Evolutionary conservation across 495 filamentous ascomycete genomes (phyloP).

Genomic region (Xylaria nigripes): DNA sequence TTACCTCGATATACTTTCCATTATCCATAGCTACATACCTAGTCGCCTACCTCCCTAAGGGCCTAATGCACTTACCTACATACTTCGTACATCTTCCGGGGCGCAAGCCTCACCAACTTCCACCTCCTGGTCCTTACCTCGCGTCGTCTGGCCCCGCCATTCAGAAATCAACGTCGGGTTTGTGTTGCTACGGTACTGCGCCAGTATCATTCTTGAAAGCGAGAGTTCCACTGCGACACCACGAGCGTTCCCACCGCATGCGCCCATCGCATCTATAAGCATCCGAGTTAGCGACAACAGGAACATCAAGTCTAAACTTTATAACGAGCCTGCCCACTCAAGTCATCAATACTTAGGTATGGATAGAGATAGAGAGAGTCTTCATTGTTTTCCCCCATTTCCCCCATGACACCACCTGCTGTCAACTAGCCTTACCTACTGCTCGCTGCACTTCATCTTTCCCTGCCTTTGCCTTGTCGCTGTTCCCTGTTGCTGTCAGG

Average conservation of each 20-base stretch:
- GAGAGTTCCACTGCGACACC: background rate
- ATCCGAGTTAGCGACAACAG: background rate
- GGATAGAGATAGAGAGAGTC: background rate
- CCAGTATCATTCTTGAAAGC: background rate
- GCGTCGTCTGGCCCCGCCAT: constrained; percentile 3
- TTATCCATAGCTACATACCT: no score
- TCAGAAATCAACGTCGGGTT: constrained; percentile 1
- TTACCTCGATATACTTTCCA: no score
- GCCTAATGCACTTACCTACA: background rate
- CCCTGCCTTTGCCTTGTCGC: background rate
- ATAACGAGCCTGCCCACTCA: background rate
- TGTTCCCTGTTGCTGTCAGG: background rate
- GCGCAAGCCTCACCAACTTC: background rate
- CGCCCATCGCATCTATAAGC: background rate
- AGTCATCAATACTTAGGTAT: background rate
- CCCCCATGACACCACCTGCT: background rate
- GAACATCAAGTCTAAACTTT: background rate
- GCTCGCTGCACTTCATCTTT: background rate
- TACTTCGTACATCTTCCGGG: background rate
- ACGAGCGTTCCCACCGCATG: background rate
- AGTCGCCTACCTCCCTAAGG: no score
- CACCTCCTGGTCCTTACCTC: background rate
- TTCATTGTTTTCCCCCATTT: background rate
- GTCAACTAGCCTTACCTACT: background rate
- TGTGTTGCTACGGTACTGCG: constrained; percentile 2